Conservation (phyloP, 495 filamentous ascomycete genomes). For the Mytilinidion resinicola region DNA sequence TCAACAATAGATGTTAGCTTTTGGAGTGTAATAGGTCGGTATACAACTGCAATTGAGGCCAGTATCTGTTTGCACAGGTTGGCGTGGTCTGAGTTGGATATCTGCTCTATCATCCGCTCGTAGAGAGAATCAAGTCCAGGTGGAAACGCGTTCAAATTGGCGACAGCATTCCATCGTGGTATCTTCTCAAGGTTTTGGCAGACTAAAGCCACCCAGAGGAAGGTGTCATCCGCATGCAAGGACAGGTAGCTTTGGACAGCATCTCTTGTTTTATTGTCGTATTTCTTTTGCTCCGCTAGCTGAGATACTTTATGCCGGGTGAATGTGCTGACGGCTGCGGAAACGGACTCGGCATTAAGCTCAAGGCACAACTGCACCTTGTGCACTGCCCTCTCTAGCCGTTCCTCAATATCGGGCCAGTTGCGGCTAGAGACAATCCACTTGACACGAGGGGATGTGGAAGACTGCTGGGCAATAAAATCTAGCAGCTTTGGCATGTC, state of each 20-base stretch:
- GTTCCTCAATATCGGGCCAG: slow-evolving; percentile 31
- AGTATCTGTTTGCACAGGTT: slow-evolving; percentile 10
- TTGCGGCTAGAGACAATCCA: slow-evolving; percentile 38
- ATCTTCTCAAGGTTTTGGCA: slow-evolving; percentile 15
- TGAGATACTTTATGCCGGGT: slow-evolving; percentile 32
- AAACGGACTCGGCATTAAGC: slow-evolving; percentile 28
- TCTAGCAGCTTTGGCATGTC: background rate
- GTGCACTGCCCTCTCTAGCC: slow-evolving; percentile 15
- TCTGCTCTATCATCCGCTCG: slow-evolving; percentile 29
- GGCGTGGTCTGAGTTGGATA: slow-evolving; percentile 25
- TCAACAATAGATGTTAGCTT: background rate
- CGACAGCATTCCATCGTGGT: background rate
- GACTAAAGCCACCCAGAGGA: too few relatives aligned
- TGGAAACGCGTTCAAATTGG: slow-evolving; percentile 16
- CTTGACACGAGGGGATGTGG: slow-evolving; percentile 26
- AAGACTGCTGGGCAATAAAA: background rate
- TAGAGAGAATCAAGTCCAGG: slow-evolving; percentile 31
- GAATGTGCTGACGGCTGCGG: slow-evolving; percentile 15
- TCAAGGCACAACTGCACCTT: slow-evolving; percentile 30
- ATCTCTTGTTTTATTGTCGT: slow-evolving; percentile 12
- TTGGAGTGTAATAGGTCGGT: background rate
- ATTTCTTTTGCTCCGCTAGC: slow-evolving; percentile 16
- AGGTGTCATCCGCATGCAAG: slow-evolving; percentile 25
- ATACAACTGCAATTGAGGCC: background rate
- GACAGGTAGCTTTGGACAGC: slow-evolving; percentile 16